Evolutionary conservation across 495 filamentous ascomycete genomes (phyloP), one percentile per base, ranked within the genome.

Genomic region (Lophiotrema nucula): DNA sequence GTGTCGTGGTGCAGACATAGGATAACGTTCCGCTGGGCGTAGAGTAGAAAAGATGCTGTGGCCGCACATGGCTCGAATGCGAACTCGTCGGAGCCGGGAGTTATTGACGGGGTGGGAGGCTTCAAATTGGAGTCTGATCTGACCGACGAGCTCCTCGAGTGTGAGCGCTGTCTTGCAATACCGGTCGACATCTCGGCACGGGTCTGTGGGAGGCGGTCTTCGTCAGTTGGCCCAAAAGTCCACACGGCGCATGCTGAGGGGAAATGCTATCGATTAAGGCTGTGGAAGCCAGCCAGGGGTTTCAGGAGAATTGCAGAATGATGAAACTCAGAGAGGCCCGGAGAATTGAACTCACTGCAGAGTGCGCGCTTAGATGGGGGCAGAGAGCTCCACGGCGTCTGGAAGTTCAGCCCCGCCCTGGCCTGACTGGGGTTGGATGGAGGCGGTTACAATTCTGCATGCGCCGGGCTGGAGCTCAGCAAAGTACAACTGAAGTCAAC

Each of bases 1-100:
- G 87, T 96, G 70, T 98, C 95, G 72, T 97, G 90, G 60, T 95
- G 89, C 23, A 89, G 79, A 67, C 88, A 92, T 15, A 93, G 75
- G 47, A 97, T 83, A 22, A 81, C 77, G 52, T 81, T 84, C 18
- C 87, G 87, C 69, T 95, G 89, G 33, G 89, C 82, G 71, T 90
- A 95, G 26, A 97, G 80, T 59, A 96, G 88, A 72, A 91, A 83
- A 3, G 88, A 89, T 3, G 87, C 88, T 10, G 90, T 95, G 43
- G 91, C 90, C 1, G 90, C 88, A 65, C 88, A 92, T 31, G 91
- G 85, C 61, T 91, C 88, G 63, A 96, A 89, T 54, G 80, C 81
- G 62, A 79, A 76, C 44, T 79, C 74, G 38, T 75, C 69, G 56
- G 76, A 79, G n/a, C 76, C 67, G 39, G 75, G 79, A 16, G 86